Evolutionary conservation across 108 stramenopile species (phyloP).

Genomic region (Ochromonas danica): DNA sequence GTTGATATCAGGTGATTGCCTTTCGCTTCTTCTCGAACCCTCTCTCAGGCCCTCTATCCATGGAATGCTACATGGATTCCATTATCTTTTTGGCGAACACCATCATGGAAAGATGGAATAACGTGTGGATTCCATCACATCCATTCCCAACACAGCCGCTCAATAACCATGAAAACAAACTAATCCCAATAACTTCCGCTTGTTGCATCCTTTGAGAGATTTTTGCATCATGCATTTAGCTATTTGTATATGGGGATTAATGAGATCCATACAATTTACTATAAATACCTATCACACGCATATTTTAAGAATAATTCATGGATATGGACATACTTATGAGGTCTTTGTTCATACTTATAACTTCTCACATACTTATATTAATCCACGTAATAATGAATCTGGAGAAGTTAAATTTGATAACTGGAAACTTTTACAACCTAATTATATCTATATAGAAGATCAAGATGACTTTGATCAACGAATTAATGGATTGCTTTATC

Average conservation of each 20-base stretch:
- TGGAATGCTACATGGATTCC: too few species aligned
- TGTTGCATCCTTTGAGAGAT: too few species aligned
- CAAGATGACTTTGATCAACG: constrained; percentile 2
- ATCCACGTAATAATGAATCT: background rate
- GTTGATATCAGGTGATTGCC: too few species aligned
- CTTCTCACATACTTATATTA: background rate
- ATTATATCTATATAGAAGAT: constrained; percentile 21
- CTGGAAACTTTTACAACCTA: constrained; percentile 9
- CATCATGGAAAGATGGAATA: too few species aligned
- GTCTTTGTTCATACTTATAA: background rate
- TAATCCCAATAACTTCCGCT: too few species aligned
- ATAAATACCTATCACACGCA: background rate
- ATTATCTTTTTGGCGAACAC: too few species aligned
- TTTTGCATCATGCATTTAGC: constrained; percentile 17
- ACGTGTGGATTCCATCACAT: too few species aligned
- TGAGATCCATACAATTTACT: constrained; percentile 1
- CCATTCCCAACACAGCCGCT: too few species aligned
- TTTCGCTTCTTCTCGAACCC: too few species aligned
- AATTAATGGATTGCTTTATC: background rate
- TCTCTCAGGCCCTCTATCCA: too few species aligned
- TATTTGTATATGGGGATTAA: constrained; percentile 1
- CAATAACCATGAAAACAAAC: too few species aligned
- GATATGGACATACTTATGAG: background rate
- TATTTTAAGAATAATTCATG: background rate
- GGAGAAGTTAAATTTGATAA: background rate